phyloP scores from a whole-genome alignment of 139 green algal species.

The Volvox reticuliferus region DNA sequence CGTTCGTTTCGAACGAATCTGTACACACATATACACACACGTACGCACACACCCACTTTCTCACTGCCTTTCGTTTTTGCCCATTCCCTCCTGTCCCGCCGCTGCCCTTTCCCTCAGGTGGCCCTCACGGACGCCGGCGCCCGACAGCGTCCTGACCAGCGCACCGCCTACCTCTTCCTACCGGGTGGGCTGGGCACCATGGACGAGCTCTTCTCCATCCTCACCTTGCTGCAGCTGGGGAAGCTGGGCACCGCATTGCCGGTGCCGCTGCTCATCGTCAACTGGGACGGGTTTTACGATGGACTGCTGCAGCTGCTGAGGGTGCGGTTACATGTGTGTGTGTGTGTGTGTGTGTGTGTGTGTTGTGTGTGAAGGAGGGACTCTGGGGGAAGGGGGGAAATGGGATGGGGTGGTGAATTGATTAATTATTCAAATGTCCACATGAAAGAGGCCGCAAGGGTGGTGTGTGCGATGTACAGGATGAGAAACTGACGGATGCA shows the following conservation, averaged over 20 bases:
- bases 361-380: too few species aligned
- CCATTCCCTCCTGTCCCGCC: not conserved
- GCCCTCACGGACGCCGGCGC: constrained; percentile 40
- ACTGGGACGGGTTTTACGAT: constrained; percentile 77
- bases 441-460: too few species aligned
- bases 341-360: too few species aligned
- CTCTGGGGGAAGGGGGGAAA: too few species aligned
- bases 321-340: not conserved
- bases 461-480: too few species aligned
- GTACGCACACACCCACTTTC: too few species aligned
- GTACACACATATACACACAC: too few species aligned
- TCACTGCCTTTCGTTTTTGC: too few species aligned
- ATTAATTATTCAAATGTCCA: too few species aligned
- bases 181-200: constrained; percentile 72
- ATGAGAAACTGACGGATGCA: too few species aligned
- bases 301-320: constrained; percentile 65
- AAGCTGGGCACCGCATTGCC: constrained; percentile 43
- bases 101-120: not conserved
- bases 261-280: constrained; percentile 60
- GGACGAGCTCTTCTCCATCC: constrained; percentile 48
- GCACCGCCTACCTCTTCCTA: constrained; percentile 83
- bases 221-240: constrained; percentile 43
- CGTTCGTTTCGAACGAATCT: too few species aligned
- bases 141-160: constrained; percentile 32
- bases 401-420: too few species aligned